Percentiles rank a stretch among this genome's conserved stretches.
Conservation (phyloP, 108 stramenopile species). For the Cyclotella sp. region DNA sequence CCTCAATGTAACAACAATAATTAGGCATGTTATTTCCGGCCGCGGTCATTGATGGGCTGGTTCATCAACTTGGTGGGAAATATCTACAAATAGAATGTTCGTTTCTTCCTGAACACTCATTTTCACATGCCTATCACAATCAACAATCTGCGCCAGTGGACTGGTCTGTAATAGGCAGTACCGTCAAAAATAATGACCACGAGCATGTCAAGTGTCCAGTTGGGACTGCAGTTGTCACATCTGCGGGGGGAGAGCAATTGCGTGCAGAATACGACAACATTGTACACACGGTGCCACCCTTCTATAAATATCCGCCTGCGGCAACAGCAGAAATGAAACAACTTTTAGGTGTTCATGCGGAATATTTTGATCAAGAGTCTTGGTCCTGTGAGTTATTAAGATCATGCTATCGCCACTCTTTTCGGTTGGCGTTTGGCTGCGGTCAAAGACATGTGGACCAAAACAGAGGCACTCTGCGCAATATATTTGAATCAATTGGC, state of each 20-base stretch:
- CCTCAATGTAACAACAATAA: background rate
- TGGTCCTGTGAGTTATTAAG: constrained; percentile 45
- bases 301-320: constrained; percentile 56
- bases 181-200: background rate
- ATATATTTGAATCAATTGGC: constrained; percentile 5
- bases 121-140: constrained; percentile 15
- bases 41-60: constrained; percentile 74
- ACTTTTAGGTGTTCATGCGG: constrained; percentile 12
- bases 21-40: constrained; percentile 72
- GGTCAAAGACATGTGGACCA: background rate
- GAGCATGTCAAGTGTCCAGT: constrained; percentile 52
- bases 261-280: constrained; percentile 51
- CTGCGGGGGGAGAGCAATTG: constrained; percentile 38
- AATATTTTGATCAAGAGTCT: constrained; percentile 9
- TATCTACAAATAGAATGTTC: constrained; percentile 46
- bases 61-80: constrained; percentile 80
- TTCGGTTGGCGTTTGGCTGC: constrained; percentile 44
- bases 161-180: background rate
- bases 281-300: constrained; percentile 76
- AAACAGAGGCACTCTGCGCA: constrained; percentile 6
- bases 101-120: constrained; percentile 14
- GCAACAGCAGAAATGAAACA: constrained; percentile 22
- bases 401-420: constrained; percentile 33
- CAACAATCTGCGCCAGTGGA: constrained; percentile 24
- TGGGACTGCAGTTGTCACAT: constrained; percentile 61